phyloP scores from a whole-genome alignment of 2,329 filamentous ascomycete species.

The Verticillium klebahnii region DNA sequence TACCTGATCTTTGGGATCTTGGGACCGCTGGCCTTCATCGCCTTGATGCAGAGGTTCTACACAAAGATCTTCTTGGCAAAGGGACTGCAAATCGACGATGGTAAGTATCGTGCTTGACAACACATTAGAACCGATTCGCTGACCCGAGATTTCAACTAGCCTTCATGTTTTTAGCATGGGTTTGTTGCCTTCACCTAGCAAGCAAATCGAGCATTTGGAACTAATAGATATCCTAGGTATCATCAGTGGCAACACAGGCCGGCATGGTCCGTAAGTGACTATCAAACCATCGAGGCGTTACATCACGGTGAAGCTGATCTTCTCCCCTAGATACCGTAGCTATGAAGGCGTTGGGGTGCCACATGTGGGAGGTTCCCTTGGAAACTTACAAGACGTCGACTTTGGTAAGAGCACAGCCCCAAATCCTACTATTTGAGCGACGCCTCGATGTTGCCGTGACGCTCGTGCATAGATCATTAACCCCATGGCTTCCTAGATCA shows the following conservation, averaged over 20 bases:
- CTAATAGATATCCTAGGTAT: neutral
- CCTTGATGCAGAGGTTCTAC: slow-evolving; percentile 15
- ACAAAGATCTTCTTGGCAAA: slow-evolving; percentile 21
- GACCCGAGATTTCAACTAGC: neutral
- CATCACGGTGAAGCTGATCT: neutral
- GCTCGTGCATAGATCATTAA: neutral
- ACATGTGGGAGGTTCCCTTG: slow-evolving; percentile 16
- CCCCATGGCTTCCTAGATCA: slow-evolving; percentile 11
- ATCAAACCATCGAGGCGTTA: neutral
- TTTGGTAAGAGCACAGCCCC: slow-evolving; percentile 1
- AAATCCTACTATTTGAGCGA: neutral
- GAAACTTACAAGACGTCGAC: slow-evolving; percentile 2
- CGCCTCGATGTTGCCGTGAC: neutral
- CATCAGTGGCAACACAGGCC: slow-evolving; percentile 6
- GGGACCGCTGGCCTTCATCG: slow-evolving; percentile 10
- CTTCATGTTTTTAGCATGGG: slow-evolving; percentile 13
- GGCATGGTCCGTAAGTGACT: slow-evolving; percentile 1
- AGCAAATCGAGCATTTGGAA: neutral
- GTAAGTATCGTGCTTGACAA: slow-evolving; percentile 2
- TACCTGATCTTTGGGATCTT: slow-evolving; percentile 15
- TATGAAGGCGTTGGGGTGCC: slow-evolving; percentile 12
- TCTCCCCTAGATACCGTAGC: slow-evolving; percentile 2
- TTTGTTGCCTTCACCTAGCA: neutral
- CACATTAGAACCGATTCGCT: neutral
- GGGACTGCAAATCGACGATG: slow-evolving; percentile 16